Conservation (phyloP, 352 stramenopile genomes). For the Plasmopara muralis region DNA sequence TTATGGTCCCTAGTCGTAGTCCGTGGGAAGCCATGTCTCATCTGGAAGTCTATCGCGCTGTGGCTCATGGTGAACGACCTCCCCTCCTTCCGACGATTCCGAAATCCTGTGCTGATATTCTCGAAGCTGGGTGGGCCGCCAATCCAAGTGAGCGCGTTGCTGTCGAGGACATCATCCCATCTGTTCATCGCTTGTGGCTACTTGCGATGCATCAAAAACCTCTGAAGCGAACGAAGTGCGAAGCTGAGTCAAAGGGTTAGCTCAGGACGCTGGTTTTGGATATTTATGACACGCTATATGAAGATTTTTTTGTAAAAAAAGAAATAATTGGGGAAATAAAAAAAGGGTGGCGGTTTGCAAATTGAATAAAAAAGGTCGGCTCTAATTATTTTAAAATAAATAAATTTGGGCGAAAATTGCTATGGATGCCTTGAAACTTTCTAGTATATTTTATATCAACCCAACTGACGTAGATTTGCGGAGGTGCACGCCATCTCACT, state of each 20-base stretch:
- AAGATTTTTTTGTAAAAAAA: no score
- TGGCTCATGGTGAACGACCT: constrained; percentile 65
- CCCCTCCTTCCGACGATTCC: constrained; percentile 65
- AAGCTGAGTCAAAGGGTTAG: background rate
- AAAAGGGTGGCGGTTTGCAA: no score
- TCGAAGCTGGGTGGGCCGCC: constrained; percentile 61
- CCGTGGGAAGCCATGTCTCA: constrained; percentile 72
- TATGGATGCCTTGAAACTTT: no score
- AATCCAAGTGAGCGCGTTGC: constrained; percentile 69
- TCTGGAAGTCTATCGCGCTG: constrained; percentile 72
- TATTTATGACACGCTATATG: no score
- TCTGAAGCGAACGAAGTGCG: constrained; percentile 56
- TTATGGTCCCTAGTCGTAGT: constrained; percentile 69
- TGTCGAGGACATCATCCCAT: constrained; percentile 68
- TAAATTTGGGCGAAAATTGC: no score
- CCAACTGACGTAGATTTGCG: no score
- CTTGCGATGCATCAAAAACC: constrained; percentile 69
- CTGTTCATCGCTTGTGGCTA: constrained; percentile 72
- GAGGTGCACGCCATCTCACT: no score
- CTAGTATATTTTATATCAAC: no score
- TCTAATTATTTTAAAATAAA: no score
- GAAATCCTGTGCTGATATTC: constrained; percentile 59
- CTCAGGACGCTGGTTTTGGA: background rate
- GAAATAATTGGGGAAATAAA: no score
- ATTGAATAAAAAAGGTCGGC: no score